Evolutionary conservation across 1,139 yeast genomes (phyloP).

Genomic region (Candida buenavistaensis): DNA sequence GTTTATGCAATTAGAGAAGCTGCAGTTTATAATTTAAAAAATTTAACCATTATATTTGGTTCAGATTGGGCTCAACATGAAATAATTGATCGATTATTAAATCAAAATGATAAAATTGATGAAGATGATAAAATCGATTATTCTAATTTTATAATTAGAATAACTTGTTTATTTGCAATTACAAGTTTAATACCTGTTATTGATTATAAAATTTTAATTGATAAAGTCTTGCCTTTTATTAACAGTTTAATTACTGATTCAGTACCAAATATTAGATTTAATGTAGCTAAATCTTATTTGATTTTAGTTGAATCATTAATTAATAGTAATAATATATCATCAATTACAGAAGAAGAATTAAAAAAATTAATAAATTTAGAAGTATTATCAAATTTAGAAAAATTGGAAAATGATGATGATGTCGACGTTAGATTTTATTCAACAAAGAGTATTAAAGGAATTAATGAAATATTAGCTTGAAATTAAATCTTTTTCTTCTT

Average conservation of each 20-base stretch:
- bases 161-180: conserved; percentile 87
- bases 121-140: conserved; percentile 45
- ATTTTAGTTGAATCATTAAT: conserved; percentile 55
- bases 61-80: conserved; percentile 90
- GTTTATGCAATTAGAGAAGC: conserved; percentile 97
- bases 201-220: conserved; percentile 55
- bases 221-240: conserved; percentile 77
- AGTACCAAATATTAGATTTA: conserved; percentile 93
- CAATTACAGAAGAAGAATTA: conserved; percentile 24
- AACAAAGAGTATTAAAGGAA: conserved; percentile 51
- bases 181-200: conserved; percentile 75
- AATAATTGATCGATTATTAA: conserved; percentile 72
- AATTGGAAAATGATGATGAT: conserved; percentile 71
- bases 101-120: conserved; percentile 23
- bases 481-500: too few relatives aligned
- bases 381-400: conserved; percentile 66
- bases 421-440: conserved; percentile 91
- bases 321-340: conserved; percentile 17
- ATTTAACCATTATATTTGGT: conserved; percentile 84
- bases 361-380: conserved; percentile 50
- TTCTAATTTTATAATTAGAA: conserved; percentile 81
- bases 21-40: conserved; percentile 80
- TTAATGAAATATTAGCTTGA: conserved; percentile 23
- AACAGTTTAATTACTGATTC: conserved; percentile 70
- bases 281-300: conserved; percentile 83